Conservation (phyloP, 352 stramenopile species). For the Pythium sp. region DNA sequence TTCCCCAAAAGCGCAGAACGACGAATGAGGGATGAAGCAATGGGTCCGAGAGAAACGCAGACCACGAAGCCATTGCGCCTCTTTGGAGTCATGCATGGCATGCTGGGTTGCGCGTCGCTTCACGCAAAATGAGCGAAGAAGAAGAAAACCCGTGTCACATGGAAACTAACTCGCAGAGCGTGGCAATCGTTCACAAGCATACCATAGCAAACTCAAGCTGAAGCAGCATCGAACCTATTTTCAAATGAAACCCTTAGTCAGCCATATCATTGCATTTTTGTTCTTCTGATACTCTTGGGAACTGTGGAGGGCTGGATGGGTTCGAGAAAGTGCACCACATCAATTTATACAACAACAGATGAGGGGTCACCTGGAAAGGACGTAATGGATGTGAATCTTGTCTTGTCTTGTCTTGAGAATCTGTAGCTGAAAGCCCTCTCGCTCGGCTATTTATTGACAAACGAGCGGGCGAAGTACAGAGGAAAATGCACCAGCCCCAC, state of each 20-base stretch:
- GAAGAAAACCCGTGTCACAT: not conserved
- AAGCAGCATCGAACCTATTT: no score
- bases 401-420: not conserved
- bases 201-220: not conserved
- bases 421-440: not conserved
- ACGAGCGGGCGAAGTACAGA: not conserved
- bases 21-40: not conserved
- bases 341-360: no score
- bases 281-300: no score
- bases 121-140: not conserved
- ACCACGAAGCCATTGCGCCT: not conserved
- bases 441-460: conserved; percentile 6
- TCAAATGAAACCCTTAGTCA: no score
- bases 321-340: no score
- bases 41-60: not conserved
- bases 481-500: not conserved
- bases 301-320: no score
- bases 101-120: not conserved
- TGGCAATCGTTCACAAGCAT: not conserved
- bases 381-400: no score
- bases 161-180: not conserved
- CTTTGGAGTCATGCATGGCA: not conserved
- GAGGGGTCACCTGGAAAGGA: no score
- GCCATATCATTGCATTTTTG: no score
- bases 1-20: not conserved